phyloP scores from a whole-genome alignment of 805 yeast species.

The Clavispora carvajalis region DNA sequence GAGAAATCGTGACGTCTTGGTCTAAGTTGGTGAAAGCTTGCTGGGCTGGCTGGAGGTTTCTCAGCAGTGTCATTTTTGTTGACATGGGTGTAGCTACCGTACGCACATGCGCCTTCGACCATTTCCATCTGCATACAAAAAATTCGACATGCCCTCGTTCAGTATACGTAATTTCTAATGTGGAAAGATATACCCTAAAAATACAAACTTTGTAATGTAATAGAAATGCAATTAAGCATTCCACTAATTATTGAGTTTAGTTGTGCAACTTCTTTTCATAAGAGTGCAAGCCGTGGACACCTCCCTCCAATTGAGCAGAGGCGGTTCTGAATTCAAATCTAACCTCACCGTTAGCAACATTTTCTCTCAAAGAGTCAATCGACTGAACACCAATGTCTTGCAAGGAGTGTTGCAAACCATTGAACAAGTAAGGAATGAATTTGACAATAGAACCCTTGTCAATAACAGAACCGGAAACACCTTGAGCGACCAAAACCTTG shows the following conservation, averaged over 20 bases:
- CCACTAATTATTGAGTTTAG: constrained; percentile 27
- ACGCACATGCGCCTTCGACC: not conserved
- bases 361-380: constrained; percentile 53
- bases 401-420: constrained; percentile 96
- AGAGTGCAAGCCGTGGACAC: constrained; percentile 92
- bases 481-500: constrained; percentile 95
- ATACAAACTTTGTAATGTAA: not conserved
- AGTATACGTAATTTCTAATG: not conserved
- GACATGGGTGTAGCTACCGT: too few species aligned
- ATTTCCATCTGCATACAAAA: not conserved
- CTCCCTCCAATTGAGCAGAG: constrained; percentile 98
- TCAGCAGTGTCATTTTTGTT: too few species aligned
- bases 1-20: constrained; percentile 49
- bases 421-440: constrained; percentile 88
- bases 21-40: constrained; percentile 49
- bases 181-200: constrained; percentile 1
- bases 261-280: constrained; percentile 96
- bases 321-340: constrained; percentile 98
- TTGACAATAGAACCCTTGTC: constrained; percentile 95
- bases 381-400: constrained; percentile 93
- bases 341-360: constrained; percentile 62
- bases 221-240: not conserved
- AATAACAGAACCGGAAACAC: constrained; percentile 94
- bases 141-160: not conserved
- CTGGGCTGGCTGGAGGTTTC: constrained; percentile 2